Base-by-base conservation (phyloP, 805 yeast genomes). In the Saccharomycopsis schoenii region DNA sequence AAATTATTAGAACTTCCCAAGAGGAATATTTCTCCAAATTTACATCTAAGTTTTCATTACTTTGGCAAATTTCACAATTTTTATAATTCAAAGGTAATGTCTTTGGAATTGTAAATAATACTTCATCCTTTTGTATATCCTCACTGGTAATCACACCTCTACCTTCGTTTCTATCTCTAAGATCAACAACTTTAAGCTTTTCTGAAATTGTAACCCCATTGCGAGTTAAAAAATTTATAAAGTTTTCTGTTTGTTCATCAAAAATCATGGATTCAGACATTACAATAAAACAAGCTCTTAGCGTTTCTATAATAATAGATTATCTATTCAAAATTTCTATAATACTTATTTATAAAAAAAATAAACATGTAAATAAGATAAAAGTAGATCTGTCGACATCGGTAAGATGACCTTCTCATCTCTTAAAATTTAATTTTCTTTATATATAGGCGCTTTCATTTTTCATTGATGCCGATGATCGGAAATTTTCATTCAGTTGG, bases 1-100 rank as follows among this genome's bases (percentile, higher is more conserved):
- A 78, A 47, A 89, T 69, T 52, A 92, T 85, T 62, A 94, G 74
- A 0, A 86, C 82, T 60, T 88, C 87, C 98, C 98, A 93, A 55
- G 84, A 86, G 57, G 78, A 79, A 57, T 83, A 74, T 1, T 70
- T 68, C 2, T 74, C 72, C 56, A 85, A 39, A 14, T 59, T 17
- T 17, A 50, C 37, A 17, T 60, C 68, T 0, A 75, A 66, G 52
- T 68, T 69, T 1, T 70, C 75, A 40, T 67, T 66, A 10, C 71
- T 21, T 11, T 66, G 54, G 0, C 74, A 60, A 19, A 86, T 70
- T 0, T 80, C 70, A 36, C 85, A 80, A 10, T 84, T 86, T 17
- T 78, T 80, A n/a, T 84, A 77, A 66, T 85, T 83, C 57, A 93
- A 67, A 6, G 87, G 70, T 0, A 80, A 71, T 1, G 70, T 67